phyloP scores from a whole-genome alignment of 148 eudicot genomes.

The Silene latifolia region DNA sequence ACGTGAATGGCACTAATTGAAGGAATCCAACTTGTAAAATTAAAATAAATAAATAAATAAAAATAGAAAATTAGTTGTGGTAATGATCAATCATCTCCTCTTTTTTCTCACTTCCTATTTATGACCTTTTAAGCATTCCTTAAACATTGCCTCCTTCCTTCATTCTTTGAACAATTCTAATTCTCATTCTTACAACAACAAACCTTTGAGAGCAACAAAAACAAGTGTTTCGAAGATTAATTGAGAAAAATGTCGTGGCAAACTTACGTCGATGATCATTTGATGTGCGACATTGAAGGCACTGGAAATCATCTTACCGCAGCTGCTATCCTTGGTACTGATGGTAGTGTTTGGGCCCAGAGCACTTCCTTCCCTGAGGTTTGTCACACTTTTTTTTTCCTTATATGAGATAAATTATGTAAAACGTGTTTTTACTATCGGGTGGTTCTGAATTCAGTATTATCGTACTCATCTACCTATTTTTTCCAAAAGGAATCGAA shows the following conservation, averaged over 20 bases:
- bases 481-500: too few species aligned
- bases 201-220: background rate
- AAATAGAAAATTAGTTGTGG: background rate
- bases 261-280: constrained; percentile 45
- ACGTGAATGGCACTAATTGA: constrained; percentile 36
- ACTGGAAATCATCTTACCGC: constrained; percentile 31
- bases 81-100: background rate
- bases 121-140: constrained; percentile 9
- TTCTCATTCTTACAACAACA: background rate
- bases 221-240: background rate
- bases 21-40: constrained; percentile 8
- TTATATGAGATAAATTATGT: too few species aligned
- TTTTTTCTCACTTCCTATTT: constrained; percentile 20
- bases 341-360: constrained; percentile 52
- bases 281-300: constrained; percentile 54
- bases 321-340: constrained; percentile 49
- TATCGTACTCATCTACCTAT: too few species aligned
- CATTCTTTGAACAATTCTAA: background rate
- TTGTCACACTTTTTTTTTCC: background rate
- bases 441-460: too few species aligned
- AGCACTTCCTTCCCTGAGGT: constrained; percentile 48
- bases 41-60: background rate
- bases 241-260: constrained; percentile 50
- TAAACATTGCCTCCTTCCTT: background rate
- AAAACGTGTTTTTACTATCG: too few species aligned